These are phyloP conservation scores for Striga asiatica DNA, from an alignment of 257 asterid species.

Conservation along the genomic window DNA sequence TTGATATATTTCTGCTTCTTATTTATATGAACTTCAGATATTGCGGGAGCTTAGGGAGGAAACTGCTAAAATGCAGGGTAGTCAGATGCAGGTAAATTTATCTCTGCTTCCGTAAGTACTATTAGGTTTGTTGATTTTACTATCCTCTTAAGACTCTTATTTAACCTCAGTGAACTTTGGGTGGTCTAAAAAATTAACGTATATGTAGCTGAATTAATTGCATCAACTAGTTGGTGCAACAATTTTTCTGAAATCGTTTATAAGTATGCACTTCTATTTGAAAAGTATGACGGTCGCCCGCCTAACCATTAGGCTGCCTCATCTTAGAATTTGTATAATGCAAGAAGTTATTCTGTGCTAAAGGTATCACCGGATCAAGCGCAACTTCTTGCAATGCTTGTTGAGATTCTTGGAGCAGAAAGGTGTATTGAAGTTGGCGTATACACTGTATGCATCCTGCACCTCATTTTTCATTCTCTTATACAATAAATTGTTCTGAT, in stretches of 20 bases:
- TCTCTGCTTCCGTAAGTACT: not conserved
- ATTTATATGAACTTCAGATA: constrained; percentile 31
- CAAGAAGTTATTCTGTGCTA: not conserved
- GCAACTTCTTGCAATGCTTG: constrained; percentile 88
- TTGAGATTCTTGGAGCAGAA: constrained; percentile 73
- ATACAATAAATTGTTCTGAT: not conserved
- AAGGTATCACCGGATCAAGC: constrained; percentile 95
- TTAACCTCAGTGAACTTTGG: no score
- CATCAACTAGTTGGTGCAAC: not conserved
- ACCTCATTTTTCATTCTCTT: not conserved
- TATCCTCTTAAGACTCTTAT: not conserved
- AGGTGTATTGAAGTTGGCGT: constrained; percentile 93
- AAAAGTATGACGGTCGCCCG: no score
- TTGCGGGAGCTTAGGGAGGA: constrained; percentile 88
- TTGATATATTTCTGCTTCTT: not conserved
- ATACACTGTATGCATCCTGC: constrained; percentile 53
- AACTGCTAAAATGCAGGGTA: constrained; percentile 72
- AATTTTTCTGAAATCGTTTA: no score
- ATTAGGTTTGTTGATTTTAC: not conserved
- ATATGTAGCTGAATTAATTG: constrained; percentile 1
- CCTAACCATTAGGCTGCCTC: no score
- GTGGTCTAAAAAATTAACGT: not conserved
- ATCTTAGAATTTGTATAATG: not conserved
- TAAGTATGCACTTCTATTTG: no score
- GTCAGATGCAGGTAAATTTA: constrained; percentile 75